Conservation (phyloP, 2,329 filamentous ascomycete genomes). For the Fusarium globosum region DNA sequence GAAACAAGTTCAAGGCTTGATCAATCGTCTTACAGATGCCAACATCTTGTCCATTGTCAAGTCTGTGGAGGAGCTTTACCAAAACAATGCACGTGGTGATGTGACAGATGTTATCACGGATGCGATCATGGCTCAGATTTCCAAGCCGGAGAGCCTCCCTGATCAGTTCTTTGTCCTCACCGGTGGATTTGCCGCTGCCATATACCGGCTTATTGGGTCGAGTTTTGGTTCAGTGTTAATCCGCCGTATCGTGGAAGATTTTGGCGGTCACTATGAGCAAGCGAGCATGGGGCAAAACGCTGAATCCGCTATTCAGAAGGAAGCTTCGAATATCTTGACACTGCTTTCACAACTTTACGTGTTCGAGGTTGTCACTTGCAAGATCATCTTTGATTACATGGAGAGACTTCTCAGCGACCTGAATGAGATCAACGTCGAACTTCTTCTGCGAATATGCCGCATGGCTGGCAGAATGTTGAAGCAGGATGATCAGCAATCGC, state of each 20-base stretch:
- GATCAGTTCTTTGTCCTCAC: conserved; percentile 93
- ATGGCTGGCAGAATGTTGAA: conserved; percentile 84
- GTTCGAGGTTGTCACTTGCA: conserved; percentile 86
- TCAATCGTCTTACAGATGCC: conserved; percentile 93
- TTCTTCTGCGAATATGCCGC: conserved; percentile 85
- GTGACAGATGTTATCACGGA: conserved; percentile 85
- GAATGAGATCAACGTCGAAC: conserved; percentile 87
- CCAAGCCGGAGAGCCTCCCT: conserved; percentile 79
- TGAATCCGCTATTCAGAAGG: conserved; percentile 48
- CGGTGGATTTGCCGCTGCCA: conserved; percentile 86
- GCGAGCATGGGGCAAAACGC: conserved; percentile 57
- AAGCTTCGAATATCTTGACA: conserved; percentile 78
- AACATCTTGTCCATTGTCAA: conserved; percentile 87
- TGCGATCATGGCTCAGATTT: conserved; percentile 81
- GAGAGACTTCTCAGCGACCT: conserved; percentile 79
- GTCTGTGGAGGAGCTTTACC: conserved; percentile 86
- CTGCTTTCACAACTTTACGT: conserved; percentile 90
- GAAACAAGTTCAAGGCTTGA: conserved; percentile 84
- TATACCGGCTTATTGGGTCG: conserved; percentile 87
- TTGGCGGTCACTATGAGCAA: conserved; percentile 72
- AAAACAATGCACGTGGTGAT: conserved; percentile 84
- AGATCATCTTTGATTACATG: conserved; percentile 91
- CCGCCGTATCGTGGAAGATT: conserved; percentile 79
- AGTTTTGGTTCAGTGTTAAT: conserved; percentile 91
- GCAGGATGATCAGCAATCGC: conserved; percentile 85